phyloP scores from a whole-genome alignment of 2,329 filamentous ascomycete species.

The Sclerotinia subarctica region DNA sequence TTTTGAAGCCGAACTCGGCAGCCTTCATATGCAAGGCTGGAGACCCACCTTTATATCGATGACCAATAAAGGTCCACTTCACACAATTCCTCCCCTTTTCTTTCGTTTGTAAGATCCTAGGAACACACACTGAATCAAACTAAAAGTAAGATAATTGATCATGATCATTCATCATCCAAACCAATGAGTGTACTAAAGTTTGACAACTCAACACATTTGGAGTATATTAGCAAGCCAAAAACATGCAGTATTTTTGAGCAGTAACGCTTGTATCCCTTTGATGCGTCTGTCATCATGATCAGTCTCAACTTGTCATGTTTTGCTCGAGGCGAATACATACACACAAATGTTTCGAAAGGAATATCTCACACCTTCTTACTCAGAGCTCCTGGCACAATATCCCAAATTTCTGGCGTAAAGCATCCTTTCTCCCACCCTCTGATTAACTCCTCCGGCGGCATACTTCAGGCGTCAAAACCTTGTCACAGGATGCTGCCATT shows the following conservation, averaged over 20 bases:
- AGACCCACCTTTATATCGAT: not conserved
- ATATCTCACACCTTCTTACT: not conserved
- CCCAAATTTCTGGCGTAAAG: not conserved
- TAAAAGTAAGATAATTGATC: too few species aligned
- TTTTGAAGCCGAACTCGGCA: conserved; percentile 17
- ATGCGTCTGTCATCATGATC: not conserved
- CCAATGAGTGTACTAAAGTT: not conserved
- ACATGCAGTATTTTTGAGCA: not conserved
- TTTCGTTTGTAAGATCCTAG: conserved; percentile 13
- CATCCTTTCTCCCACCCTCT: not conserved
- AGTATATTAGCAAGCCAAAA: not conserved
- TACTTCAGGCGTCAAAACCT: not conserved
- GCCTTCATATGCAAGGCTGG: conserved; percentile 14
- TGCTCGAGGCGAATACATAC: not conserved
- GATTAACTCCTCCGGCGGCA: not conserved
- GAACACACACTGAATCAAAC: not conserved
- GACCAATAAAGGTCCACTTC: not conserved
- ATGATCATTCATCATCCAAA: too few species aligned
- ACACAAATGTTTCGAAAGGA: not conserved
- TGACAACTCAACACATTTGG: not conserved
- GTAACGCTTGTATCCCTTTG: not conserved
- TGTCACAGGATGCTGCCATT: not conserved
- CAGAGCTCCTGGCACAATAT: not conserved
- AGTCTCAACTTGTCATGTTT: not conserved
- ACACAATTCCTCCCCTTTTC: not conserved